Percentiles rank a stretch among this genome's conserved stretches.
Conservation (phyloP, 805 yeast species). For the Jamesozyma piceae region DNA sequence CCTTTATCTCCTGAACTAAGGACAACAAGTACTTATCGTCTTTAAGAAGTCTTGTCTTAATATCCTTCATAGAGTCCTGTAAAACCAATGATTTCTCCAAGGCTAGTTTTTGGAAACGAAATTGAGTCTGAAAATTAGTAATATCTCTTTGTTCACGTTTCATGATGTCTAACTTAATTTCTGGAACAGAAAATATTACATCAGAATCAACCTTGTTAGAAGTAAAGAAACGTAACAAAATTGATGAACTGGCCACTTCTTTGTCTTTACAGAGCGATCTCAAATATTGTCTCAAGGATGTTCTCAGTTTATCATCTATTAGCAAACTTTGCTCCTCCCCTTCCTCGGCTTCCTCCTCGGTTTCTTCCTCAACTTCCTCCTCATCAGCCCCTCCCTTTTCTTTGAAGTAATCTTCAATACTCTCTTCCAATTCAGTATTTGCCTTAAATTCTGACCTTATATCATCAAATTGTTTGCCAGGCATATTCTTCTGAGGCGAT, state of each 20-base stretch:
- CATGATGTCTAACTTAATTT: slow-evolving; percentile 39
- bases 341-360: slow-evolving; percentile 11
- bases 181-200: slow-evolving; percentile 1
- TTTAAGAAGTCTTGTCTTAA: slow-evolving; percentile 45
- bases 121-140: slow-evolving; percentile 51
- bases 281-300: slow-evolving; percentile 69
- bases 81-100: slow-evolving; percentile 46
- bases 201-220: slow-evolving; percentile 30
- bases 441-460: not conserved
- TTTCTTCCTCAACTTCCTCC: slow-evolving; percentile 1
- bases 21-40: slow-evolving; percentile 47
- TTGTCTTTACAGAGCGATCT: slow-evolving; percentile 42
- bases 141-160: slow-evolving; percentile 54
- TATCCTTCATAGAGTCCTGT: slow-evolving; percentile 47
- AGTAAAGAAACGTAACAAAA: slow-evolving; percentile 44
- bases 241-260: slow-evolving; percentile 44
- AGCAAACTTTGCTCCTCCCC: slow-evolving; percentile 28
- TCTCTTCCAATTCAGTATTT: not conserved
- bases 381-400: slow-evolving; percentile 3
- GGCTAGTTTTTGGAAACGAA: slow-evolving; percentile 64
- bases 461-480: not conserved
- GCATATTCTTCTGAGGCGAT: not conserved
- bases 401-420: no score
- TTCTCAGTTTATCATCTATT: slow-evolving; percentile 66
- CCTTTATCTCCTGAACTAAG: slow-evolving; percentile 59